Conservation (phyloP, 805 yeast genomes). For the Candida railenensis region DNA sequence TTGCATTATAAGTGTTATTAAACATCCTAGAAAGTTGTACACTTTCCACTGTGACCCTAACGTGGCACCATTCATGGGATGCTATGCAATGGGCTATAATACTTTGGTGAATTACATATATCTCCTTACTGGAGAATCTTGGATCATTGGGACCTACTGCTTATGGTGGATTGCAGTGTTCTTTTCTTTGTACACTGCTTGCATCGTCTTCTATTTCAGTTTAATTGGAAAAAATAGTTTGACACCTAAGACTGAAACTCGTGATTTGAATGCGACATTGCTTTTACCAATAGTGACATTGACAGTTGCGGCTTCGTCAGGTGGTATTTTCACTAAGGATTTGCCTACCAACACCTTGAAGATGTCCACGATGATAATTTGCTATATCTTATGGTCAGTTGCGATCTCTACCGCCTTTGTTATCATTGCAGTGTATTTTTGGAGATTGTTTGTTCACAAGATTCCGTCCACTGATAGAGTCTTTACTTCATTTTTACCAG, state of each 20-base stretch:
- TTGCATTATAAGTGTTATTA: conserved; percentile 38
- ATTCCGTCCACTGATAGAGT: conserved; percentile 55
- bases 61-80: conserved; percentile 68
- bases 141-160: conserved; percentile 53
- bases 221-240: conserved; percentile 38
- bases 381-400: conserved; percentile 65
- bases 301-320: conserved; percentile 74
- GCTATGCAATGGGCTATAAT: conserved; percentile 76
- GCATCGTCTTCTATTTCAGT: conserved; percentile 55
- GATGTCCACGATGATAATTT: conserved; percentile 51
- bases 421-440: conserved; percentile 54
- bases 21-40: conserved; percentile 22
- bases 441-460: conserved; percentile 57
- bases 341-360: conserved; percentile 45
- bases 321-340: conserved; percentile 49
- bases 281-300: conserved; percentile 78
- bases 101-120: conserved; percentile 62
- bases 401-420: conserved; percentile 63
- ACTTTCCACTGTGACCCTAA: conserved; percentile 36
- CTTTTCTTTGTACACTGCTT: conserved; percentile 56
- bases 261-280: conserved; percentile 50
- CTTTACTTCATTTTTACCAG: conserved; percentile 71
- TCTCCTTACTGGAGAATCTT: conserved; percentile 39
- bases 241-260: conserved; percentile 10
- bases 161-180: conserved; percentile 74